Conservation (phyloP, 805 yeast species). For the Metschnikowia anglica region DNA sequence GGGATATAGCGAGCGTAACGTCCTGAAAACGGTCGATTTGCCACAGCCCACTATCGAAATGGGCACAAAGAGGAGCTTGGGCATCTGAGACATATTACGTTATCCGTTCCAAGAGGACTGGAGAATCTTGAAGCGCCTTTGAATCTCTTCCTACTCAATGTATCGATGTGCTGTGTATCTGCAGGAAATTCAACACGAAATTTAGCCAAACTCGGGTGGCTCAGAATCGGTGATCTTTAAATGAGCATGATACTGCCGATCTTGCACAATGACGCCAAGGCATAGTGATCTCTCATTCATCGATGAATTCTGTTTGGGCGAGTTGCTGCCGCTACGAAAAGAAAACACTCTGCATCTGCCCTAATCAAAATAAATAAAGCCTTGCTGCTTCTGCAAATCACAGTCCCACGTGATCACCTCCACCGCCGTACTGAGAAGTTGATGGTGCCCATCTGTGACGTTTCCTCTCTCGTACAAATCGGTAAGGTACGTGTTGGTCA, state of each 20-base stretch:
- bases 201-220: too few species aligned
- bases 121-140: too few species aligned
- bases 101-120: too few species aligned
- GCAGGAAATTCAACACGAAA: conserved; percentile 4
- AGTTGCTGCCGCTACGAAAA: too few species aligned
- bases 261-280: too few species aligned
- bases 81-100: too few species aligned
- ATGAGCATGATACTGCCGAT: too few species aligned
- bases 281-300: not conserved
- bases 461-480: conserved; percentile 6
- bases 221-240: too few species aligned
- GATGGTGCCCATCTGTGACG: conserved; percentile 10
- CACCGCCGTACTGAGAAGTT: conserved; percentile 4
- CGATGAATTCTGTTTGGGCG: too few species aligned
- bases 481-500: conserved; percentile 16
- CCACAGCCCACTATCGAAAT: conserved; percentile 95
- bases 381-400: conserved; percentile 9
- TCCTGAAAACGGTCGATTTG: conserved; percentile 76
- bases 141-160: not conserved
- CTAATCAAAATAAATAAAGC: conserved; percentile 13
- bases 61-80: conserved; percentile 68
- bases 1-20: conserved; percentile 53
- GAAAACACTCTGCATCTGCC: too few species aligned
- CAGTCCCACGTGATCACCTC: conserved; percentile 12
- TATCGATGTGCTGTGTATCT: not conserved